phyloP scores from a whole-genome alignment of 2,329 filamentous ascomycete species.

The Sporothrix euskadiensis region DNA sequence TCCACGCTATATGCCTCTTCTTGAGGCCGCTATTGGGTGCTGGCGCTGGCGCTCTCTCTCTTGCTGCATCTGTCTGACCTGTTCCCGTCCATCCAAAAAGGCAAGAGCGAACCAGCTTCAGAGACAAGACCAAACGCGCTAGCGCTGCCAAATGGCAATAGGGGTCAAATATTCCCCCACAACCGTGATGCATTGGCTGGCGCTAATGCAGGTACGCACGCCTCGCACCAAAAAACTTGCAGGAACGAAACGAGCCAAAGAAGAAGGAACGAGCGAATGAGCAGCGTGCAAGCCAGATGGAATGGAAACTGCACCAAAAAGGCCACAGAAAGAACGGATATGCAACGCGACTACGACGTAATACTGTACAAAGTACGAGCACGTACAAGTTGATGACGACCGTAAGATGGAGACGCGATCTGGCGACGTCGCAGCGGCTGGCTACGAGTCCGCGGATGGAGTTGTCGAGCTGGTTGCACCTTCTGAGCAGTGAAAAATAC shows the following conservation, averaged over 20 bases:
- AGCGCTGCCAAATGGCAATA: conserved; percentile 5
- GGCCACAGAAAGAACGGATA: conserved; percentile 1
- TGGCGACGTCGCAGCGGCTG: neutral
- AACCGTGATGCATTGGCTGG: neutral
- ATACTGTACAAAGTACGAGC: no score
- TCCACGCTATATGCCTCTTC: conserved; percentile 7
- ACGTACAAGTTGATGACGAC: neutral
- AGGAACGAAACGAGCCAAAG: conserved; percentile 4
- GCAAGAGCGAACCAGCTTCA: conserved; percentile 1
- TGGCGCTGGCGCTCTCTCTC: conserved; percentile 2
- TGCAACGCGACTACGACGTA: neutral
- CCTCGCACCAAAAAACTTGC: conserved; percentile 4
- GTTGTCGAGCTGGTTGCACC: neutral
- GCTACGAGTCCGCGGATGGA: neutral
- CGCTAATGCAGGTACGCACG: conserved; percentile 26
- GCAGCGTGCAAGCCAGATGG: neutral
- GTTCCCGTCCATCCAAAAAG: neutral
- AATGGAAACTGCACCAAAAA: conserved; percentile 10
- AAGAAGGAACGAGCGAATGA: conserved; percentile 11
- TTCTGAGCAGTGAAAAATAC: neutral
- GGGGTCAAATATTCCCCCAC: conserved; percentile 1
- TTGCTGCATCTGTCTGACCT: neutral
- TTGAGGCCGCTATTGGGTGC: neutral
- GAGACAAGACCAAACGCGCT: conserved; percentile 13
- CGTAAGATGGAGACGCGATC: neutral